Base-by-base conservation (phyloP, 2,329 filamentous ascomycete genomes). In the Endoconidiophora polonica region DNA sequence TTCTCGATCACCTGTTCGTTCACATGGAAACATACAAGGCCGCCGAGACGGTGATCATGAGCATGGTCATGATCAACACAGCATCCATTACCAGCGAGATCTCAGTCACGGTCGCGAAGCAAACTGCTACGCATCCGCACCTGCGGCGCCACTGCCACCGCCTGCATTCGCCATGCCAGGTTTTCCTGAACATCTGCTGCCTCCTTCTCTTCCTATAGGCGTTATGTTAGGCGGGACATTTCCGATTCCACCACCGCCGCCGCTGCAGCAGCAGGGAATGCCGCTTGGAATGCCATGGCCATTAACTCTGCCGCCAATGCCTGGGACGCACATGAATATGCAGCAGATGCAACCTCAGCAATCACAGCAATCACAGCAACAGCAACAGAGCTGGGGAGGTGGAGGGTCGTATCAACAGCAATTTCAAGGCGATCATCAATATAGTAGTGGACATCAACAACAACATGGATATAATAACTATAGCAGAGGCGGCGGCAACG, bases 31-130 rank as follows among this genome's bases (percentile, higher is more conserved):
- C 26, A 33, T 10, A 33, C 26, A 33, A 33, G 26, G 57, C 16
- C 54, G 46, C 16, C 59, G 56, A 29, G 55, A 52, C 1, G 54
- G 44, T 52, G 23, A 24, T 42, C 55, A 48, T 6, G 26, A 33
- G 3, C 46, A 48, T 52, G 18, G 20, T 42, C 55, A 48, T 6
- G 26, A 33, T 10, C 46, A 48, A 40, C 38, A 39, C 37, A 48
- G n/a, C 26, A 16, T 41, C 14, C 40, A 24, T 5, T 29, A 40
- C 14, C 26, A 9, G 12, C 26, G 26, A 33, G 26, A 33, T 10
- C 26, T 6, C 12, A 33, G 65, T 47, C 60, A 62, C 45, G 67
- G 66, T 2, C 61, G 62, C 9, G 71, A 14, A 22, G 4, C 36
- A 37, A 23, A 24, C 46, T 42, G 9, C n/a, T 9, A 12, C 26